Percentiles rank a stretch among this genome's conserved stretches.
Conservation (phyloP, 495 filamentous ascomycete species). For the Aspergillus coremiiformis region DNA sequence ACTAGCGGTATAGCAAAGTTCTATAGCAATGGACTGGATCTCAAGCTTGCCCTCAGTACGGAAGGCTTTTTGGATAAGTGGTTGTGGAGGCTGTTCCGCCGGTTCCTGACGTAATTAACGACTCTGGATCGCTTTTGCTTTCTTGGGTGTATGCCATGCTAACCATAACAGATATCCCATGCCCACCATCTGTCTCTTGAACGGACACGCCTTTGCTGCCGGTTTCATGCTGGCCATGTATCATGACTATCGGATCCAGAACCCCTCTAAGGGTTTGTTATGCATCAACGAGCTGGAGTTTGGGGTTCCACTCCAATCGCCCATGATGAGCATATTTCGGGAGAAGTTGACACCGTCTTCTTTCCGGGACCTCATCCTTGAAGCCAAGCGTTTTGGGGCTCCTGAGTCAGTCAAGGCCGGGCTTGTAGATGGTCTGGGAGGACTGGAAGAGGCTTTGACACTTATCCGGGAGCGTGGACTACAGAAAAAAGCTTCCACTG, state of each 20-base stretch:
- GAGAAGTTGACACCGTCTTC: slow-evolving; percentile 49
- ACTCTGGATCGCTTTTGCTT: neutral
- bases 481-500: slow-evolving; percentile 49
- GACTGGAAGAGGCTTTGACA: slow-evolving; percentile 48
- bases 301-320: slow-evolving; percentile 59
- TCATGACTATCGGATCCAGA: slow-evolving; percentile 75
- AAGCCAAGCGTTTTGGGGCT: slow-evolving; percentile 57
- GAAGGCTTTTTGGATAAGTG: slow-evolving; percentile 47
- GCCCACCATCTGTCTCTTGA: slow-evolving; percentile 71
- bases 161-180: slow-evolving; percentile 54
- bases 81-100: slow-evolving; percentile 50
- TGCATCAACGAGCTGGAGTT: slow-evolving; percentile 77
- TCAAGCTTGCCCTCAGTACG: slow-evolving; percentile 44
- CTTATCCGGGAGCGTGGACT: slow-evolving; percentile 51
- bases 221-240: slow-evolving; percentile 77
- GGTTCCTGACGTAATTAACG: slow-evolving; percentile 52
- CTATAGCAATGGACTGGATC: slow-evolving; percentile 74
- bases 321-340: slow-evolving; percentile 69
- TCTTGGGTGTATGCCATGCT: slow-evolving; percentile 1
- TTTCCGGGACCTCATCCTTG: slow-evolving; percentile 59
- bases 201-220: slow-evolving; percentile 76
- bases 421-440: slow-evolving; percentile 61
- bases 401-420: slow-evolving; percentile 53
- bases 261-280: slow-evolving; percentile 56
- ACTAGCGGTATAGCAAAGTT: slow-evolving; percentile 70